Evolutionary conservation across 495 filamentous ascomycete genomes (phyloP).

Genomic region (Talaromyces thailandensis): DNA sequence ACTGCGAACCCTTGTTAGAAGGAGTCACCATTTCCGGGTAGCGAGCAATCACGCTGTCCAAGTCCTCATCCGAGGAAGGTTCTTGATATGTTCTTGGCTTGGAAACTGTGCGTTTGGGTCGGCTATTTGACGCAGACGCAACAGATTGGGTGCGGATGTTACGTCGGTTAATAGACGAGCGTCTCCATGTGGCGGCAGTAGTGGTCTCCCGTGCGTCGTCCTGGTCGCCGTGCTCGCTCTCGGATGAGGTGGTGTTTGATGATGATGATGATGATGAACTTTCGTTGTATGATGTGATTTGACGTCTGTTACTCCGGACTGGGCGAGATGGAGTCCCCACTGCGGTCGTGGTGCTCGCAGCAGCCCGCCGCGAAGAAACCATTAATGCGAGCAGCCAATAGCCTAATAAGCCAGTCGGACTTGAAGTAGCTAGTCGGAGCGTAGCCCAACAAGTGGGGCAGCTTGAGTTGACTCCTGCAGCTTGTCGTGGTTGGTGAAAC

Average conservation of each 20-base stretch:
- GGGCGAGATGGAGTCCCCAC: conserved; percentile 18
- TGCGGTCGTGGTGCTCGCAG: conserved; percentile 1
- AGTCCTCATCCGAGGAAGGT: conserved; percentile 28
- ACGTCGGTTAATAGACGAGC: neutral
- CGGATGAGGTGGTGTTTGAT: conserved; percentile 10
- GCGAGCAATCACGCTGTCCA: conserved; percentile 6
- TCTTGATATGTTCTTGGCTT: conserved; percentile 34
- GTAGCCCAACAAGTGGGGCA: neutral
- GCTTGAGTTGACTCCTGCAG: neutral
- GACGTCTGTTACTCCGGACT: conserved; percentile 29
- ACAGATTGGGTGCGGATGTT: neutral
- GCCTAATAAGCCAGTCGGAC: conserved; percentile 1
- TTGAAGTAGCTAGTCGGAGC: neutral
- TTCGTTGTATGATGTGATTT: conserved; percentile 33
- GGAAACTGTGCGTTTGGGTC: conserved; percentile 24
- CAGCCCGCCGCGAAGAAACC: neutral
- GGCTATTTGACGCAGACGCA: conserved; percentile 14
- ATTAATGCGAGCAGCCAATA: neutral
- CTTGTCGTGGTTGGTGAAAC: neutral
- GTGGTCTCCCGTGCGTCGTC: neutral
- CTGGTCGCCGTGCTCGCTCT: neutral
- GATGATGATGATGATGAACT: no score
- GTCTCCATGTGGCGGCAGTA: neutral
- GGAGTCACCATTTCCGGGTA: conserved; percentile 7
- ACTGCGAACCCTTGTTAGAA: neutral